Evolutionary conservation across 2,329 filamentous ascomycete genomes (phyloP).

Genomic region (Colletotrichum sp.): DNA sequence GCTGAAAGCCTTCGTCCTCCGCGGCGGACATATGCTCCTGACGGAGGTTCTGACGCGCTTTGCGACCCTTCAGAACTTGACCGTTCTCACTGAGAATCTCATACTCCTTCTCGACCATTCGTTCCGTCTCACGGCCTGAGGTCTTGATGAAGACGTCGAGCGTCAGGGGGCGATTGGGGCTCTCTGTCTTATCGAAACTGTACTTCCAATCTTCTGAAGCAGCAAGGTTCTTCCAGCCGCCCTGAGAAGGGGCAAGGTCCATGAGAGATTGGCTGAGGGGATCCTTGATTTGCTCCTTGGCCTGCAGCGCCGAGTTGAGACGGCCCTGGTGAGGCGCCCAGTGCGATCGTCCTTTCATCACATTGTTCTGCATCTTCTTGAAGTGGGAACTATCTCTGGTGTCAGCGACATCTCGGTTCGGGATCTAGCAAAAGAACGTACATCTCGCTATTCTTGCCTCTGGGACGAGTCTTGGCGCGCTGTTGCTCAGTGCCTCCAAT

Average conservation of each 20-base stretch:
- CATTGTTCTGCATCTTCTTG: conserved; percentile 34
- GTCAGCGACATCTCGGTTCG: neutral
- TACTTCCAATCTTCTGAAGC: conserved; percentile 44
- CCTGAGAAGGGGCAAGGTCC: conserved; percentile 31
- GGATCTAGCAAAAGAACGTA: conserved; percentile 24
- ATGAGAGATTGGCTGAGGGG: conserved; percentile 38
- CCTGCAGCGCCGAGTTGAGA: conserved; percentile 37
- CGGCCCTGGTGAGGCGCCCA: conserved; percentile 30
- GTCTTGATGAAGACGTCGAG: conserved; percentile 44
- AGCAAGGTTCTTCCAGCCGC: neutral
- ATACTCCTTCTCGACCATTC: conserved; percentile 52
- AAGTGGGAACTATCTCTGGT: neutral
- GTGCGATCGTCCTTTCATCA: conserved; percentile 38
- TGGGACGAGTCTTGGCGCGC: conserved; percentile 39
- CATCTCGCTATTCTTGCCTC: conserved; percentile 33
- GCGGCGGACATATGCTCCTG: conserved; percentile 29
- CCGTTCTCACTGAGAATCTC: conserved; percentile 52
- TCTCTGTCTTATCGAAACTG: conserved; percentile 45
- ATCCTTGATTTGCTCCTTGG: conserved; percentile 40
- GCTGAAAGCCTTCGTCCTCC: conserved; percentile 47
- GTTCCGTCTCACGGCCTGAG: conserved; percentile 44
- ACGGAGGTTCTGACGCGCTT: conserved; percentile 47
- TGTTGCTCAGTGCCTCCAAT: conserved; percentile 32
- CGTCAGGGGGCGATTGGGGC: conserved; percentile 42
- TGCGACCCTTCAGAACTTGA: conserved; percentile 46